A percentile compares a stretch with the other conserved stretches of the same genome.
Evolutionary conservation across 2,329 filamentous ascomycete species (phyloP).

Genomic region (Oidium heveae): DNA sequence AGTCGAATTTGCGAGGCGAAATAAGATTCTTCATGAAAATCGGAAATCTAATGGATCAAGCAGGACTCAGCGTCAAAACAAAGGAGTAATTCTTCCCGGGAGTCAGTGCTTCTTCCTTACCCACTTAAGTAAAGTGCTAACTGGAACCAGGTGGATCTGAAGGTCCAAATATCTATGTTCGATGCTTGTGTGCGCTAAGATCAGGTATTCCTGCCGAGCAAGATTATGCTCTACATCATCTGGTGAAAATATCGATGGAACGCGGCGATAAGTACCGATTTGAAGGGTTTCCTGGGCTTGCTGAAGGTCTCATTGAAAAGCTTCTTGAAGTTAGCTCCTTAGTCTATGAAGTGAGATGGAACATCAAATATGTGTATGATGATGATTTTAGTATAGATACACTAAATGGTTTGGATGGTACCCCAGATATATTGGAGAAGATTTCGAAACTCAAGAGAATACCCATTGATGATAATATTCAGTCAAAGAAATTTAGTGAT

Average conservation of each 20-base stretch:
- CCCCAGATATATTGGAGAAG: constrained; percentile 44
- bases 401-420: constrained; percentile 40
- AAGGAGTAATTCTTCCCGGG: constrained; percentile 32
- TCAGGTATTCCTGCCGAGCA: constrained; percentile 62
- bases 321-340: constrained; percentile 52
- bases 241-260: constrained; percentile 89
- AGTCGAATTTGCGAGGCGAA: constrained; percentile 35
- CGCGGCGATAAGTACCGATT: constrained; percentile 91
- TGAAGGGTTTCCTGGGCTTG: constrained; percentile 68
- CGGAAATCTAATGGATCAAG: background rate
- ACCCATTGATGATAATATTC: constrained; percentile 39
- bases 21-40: constrained; percentile 19
- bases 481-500: constrained; percentile 45
- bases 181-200: constrained; percentile 60
- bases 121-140: constrained; percentile 4
- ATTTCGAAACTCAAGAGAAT: constrained; percentile 37
- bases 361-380: constrained; percentile 43
- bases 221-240: constrained; percentile 74
- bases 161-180: constrained; percentile 75
- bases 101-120: constrained; percentile 21
- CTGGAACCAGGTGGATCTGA: constrained; percentile 25
- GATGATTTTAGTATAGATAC: constrained; percentile 28
- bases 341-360: constrained; percentile 66
- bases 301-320: constrained; percentile 70
- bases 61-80: constrained; percentile 14